phyloP scores from a whole-genome alignment of 1,139 yeast genomes.

The Protomyces gravidus region DNA sequence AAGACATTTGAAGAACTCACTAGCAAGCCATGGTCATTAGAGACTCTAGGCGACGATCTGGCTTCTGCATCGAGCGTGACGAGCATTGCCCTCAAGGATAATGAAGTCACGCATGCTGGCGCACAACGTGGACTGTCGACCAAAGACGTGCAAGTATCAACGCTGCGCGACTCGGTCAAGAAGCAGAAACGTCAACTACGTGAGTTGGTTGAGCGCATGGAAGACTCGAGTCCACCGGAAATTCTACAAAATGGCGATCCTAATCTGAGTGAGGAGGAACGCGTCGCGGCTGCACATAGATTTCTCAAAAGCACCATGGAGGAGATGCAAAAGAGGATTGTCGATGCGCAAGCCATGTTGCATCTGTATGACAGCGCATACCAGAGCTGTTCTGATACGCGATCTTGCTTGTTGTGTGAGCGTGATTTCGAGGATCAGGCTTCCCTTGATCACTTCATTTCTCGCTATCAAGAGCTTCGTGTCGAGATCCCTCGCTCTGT shows the following conservation, averaged over 20 bases:
- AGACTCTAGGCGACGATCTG: constrained; percentile 4
- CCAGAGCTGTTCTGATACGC: not conserved
- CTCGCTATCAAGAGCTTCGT: not conserved
- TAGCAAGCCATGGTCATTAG: not conserved
- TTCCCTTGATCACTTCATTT: not conserved
- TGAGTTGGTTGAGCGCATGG: not conserved
- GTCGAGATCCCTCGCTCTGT: not conserved
- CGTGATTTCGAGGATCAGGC: not conserved
- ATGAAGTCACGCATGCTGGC: not conserved
- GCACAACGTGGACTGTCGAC: not conserved
- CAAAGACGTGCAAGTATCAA: not conserved
- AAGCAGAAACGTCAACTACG: not conserved
- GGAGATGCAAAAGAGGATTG: not conserved
- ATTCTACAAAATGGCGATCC: not conserved
- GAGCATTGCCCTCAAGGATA: not conserved
- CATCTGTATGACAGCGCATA: not conserved
- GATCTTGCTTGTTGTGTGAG: not conserved
- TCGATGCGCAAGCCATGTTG: not conserved
- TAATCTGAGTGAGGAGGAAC: not conserved
- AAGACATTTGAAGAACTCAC: not conserved
- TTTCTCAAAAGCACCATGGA: not conserved
- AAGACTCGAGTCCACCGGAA: not conserved
- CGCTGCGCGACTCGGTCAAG: not conserved
- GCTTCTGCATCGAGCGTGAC: not conserved
- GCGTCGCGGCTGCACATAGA: not conserved